These are phyloP conservation scores for Pulveroboletus ravenelii DNA, from an alignment of 768 basidiomycete genomes.

Conservation along the genomic window DNA sequence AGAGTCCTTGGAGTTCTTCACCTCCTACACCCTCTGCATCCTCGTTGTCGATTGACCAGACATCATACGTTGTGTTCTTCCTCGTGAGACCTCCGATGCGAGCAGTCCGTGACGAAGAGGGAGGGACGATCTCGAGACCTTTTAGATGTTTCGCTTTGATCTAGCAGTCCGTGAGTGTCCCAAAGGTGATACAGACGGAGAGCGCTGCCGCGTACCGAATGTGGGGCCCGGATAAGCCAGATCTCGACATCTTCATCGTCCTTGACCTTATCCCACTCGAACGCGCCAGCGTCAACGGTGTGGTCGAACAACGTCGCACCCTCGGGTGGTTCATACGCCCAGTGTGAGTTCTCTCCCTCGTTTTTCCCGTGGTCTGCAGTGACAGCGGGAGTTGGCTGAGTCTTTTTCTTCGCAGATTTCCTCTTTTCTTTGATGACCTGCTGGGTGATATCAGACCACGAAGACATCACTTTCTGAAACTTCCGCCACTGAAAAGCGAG, in stretches of 20 bases:
- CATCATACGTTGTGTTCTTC: slow-evolving; percentile 54
- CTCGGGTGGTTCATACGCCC: slow-evolving; percentile 57
- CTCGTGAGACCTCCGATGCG: slow-evolving; percentile 48
- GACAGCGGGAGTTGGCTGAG: not conserved
- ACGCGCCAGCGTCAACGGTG: slow-evolving; percentile 41
- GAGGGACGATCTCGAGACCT: slow-evolving; percentile 43
- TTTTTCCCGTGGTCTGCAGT: slow-evolving; percentile 37
- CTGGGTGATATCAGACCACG: slow-evolving; percentile 18
- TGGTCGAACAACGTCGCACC: slow-evolving; percentile 48
- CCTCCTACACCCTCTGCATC: slow-evolving; percentile 39
- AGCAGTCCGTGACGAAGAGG: slow-evolving; percentile 36
- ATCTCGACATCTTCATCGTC: slow-evolving; percentile 57
- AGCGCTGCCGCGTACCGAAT: slow-evolving; percentile 45
- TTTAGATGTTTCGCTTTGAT: slow-evolving; percentile 64
- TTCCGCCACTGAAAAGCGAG: too few species aligned
- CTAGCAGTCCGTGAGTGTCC: slow-evolving; percentile 31
- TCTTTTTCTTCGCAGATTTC: slow-evolving; percentile 10
- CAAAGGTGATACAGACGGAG: not conserved
- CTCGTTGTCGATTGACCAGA: slow-evolving; percentile 57
- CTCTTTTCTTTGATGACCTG: slow-evolving; percentile 9
- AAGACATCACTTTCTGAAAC: slow-evolving; percentile 11
- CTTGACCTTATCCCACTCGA: slow-evolving; percentile 66
- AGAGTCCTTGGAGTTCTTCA: slow-evolving; percentile 58
- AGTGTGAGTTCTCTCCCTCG: slow-evolving; percentile 50
- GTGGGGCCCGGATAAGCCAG: slow-evolving; percentile 68